Evolutionary conservation across 2,329 filamentous ascomycete species (phyloP).

Genomic region (Phialocephala sp.): DNA sequence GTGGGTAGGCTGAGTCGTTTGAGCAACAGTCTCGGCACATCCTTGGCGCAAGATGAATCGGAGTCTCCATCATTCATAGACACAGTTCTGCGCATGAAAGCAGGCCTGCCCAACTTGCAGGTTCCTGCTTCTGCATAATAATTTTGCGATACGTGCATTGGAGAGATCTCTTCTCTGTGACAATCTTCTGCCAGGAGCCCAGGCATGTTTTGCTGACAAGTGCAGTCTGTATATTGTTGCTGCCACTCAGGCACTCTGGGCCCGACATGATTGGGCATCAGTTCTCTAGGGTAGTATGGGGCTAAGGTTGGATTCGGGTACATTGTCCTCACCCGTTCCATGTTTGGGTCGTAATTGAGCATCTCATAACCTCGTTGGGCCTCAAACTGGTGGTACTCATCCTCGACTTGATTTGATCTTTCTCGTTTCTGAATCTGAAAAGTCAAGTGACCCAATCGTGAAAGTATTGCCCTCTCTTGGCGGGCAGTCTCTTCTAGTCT

Average conservation of each 20-base stretch:
- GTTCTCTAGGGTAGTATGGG: background rate
- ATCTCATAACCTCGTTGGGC: too few species aligned
- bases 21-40: background rate
- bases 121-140: background rate
- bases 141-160: background rate
- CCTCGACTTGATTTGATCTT: slow-evolving; percentile 45
- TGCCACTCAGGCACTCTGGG: background rate
- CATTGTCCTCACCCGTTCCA: background rate
- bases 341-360: background rate
- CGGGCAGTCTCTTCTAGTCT: slow-evolving; percentile 52
- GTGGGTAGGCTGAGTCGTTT: slow-evolving; percentile 2
- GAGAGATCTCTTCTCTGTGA: background rate
- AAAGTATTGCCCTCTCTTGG: slow-evolving; percentile 53
- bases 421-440: slow-evolving; percentile 55
- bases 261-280: too few species aligned
- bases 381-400: slow-evolving; percentile 18
- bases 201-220: background rate
- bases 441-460: slow-evolving; percentile 55
- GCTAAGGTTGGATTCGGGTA: background rate
- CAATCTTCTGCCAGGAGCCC: background rate
- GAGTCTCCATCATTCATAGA: slow-evolving; percentile 2
- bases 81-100: background rate
- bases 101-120: background rate
- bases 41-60: background rate
- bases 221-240: background rate